Evolutionary conservation across 768 basidiomycete species (phyloP).

Genomic region (Lactarius akahatsu): DNA sequence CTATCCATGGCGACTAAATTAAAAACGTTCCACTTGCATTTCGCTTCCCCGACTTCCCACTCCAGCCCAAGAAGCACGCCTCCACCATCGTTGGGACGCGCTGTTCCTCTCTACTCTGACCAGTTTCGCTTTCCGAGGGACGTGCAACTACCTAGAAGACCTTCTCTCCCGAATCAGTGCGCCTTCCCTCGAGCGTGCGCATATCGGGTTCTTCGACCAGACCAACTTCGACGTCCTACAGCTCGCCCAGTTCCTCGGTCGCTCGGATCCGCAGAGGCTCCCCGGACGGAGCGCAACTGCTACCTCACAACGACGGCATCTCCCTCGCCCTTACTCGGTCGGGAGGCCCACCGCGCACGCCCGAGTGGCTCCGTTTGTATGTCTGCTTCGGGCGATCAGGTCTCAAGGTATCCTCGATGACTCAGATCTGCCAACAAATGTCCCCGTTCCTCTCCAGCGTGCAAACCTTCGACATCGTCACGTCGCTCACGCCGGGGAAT

Average conservation of each 20-base stretch:
- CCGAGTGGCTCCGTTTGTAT: constrained; percentile 1
- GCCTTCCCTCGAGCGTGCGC: not conserved
- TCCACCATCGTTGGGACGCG: not conserved
- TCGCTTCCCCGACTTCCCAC: not conserved
- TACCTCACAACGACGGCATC: not conserved
- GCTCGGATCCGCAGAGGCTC: not conserved
- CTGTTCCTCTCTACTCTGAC: not conserved
- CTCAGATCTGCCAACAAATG: constrained; percentile 5
- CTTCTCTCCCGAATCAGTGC: not conserved
- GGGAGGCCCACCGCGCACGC: not conserved
- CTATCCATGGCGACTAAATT: constrained; percentile 5
- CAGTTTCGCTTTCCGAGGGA: constrained; percentile 1
- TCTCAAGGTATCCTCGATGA: not conserved
- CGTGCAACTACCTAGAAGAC: constrained; percentile 9
- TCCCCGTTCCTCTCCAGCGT: not conserved
- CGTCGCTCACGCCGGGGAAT: not conserved
- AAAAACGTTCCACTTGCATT: not conserved
- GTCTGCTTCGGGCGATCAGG: not conserved
- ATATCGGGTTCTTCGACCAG: not conserved
- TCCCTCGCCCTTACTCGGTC: not conserved
- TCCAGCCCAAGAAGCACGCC: not conserved
- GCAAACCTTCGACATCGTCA: not conserved
- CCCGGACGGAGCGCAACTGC: not conserved
- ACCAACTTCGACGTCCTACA: not conserved
- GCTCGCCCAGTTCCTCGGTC: constrained; percentile 3